Base-by-base conservation (phyloP, 1,284 basidiomycete genomes). In the Austroboletus rostrupii region DNA sequence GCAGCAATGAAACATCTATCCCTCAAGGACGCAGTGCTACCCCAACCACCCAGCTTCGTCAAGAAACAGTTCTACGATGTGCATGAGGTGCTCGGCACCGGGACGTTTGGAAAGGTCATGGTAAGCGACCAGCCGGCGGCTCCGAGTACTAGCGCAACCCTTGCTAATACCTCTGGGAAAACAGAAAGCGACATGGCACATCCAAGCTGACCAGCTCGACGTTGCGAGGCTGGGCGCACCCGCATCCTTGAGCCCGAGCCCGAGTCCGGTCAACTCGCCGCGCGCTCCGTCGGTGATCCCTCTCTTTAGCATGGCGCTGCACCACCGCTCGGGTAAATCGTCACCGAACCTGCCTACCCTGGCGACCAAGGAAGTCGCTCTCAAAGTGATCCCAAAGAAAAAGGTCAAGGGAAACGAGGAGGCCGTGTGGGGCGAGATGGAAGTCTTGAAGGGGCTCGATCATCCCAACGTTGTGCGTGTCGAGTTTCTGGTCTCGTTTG, bases 301-400 rank as follows among this genome's bases (percentile, higher is more conserved):
- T 32, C 53, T 51, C 36, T 55, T 62, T 21, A 58, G 54, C 31
- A 53, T 59, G 26, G 50, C 61, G 41, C 37, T 62, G 45, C 55
- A 59, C 53, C 37, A 35, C n/a, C 61, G 54, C 12, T 48, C 64
- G 1, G 57, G 66, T 17, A 59, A 54, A 49, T 62, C 55, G 33
- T 65, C 50, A 19, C 65, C 53, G 36, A 59, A 39, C 48, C 45
- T 41, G 42, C 58, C 50, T 26, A 43, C 55, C 35, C 63, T 68
- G 5, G 54, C 78, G 48, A 77, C 72, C 43, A 81, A 86, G 60
- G 86, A 92, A 5, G 91, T 95, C 3, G 92, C 92, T 16, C 70
- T 94, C 46, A 94, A 93, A 71, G 80, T 93, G 54, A 94, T 96
- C 45, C 77, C 87, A 11, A 94, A 94, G 77, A 93, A 94, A 71